Percentiles rank a stretch among this genome's conserved stretches.
phyloP scores from a whole-genome alignment of 495 filamentous ascomycete genomes.

The Wilcoxina mikolae region DNA sequence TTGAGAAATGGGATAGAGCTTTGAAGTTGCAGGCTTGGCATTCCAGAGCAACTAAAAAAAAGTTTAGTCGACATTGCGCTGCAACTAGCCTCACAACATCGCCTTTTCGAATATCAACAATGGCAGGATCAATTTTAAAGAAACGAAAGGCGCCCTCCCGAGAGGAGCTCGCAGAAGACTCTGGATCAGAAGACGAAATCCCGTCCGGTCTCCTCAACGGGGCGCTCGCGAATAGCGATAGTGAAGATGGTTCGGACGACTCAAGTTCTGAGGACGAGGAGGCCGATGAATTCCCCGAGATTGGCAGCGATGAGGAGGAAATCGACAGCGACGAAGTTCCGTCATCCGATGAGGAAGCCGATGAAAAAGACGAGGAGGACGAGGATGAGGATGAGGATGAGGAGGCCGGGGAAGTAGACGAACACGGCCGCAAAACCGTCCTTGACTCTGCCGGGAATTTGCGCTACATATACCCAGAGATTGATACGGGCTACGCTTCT shows the following conservation, averaged over 20 bases:
- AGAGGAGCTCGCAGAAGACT: conserved; percentile 33
- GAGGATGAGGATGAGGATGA: conserved; percentile 4
- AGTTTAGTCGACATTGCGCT: neutral
- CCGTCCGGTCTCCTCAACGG: conserved; percentile 48
- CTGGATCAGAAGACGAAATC: conserved; percentile 51
- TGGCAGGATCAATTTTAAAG: conserved; percentile 12
- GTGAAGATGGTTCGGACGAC: conserved; percentile 36
- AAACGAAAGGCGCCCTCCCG: conserved; percentile 14
- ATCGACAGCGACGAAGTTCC: neutral
- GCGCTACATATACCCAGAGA: conserved; percentile 69
- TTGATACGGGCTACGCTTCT: conserved; percentile 89
- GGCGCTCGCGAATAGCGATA: conserved; percentile 44
- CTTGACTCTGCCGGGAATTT: conserved; percentile 59
- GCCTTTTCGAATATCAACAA: conserved; percentile 8
- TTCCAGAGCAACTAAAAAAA: neutral
- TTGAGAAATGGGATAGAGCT: neutral
- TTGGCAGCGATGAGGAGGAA: conserved; percentile 5
- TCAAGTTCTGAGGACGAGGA: conserved; percentile 29
- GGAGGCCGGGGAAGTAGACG: conserved; percentile 11
- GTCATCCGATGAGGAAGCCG: neutral
- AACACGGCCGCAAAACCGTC: conserved; percentile 28
- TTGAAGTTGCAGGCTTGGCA: neutral
- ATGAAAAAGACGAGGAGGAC: neutral
- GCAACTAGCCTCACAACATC: neutral
- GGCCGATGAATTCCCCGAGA: conserved; percentile 33